Percentiles rank a stretch among this genome's conserved stretches.
These are phyloP conservation scores for Sugiyamaella americana DNA, from an alignment of 805 yeast species.

Conservation along the genomic window DNA sequence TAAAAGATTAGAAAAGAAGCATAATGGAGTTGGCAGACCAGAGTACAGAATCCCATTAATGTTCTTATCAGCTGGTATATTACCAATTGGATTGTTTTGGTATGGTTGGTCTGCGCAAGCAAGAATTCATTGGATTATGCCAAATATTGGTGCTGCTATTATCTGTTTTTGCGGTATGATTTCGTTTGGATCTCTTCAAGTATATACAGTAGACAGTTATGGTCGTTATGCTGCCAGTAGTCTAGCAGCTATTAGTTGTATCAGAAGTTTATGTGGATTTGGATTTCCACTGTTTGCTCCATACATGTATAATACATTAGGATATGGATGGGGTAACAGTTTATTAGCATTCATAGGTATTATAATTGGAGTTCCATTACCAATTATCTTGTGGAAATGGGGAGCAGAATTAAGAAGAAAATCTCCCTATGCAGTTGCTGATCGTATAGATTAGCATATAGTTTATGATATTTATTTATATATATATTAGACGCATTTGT, in stretches of 20 bases:
- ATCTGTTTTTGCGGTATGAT: slow-evolving; percentile 53
- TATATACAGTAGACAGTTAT: slow-evolving; percentile 64
- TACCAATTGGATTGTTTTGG: slow-evolving; percentile 60
- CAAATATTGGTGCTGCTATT: slow-evolving; percentile 53
- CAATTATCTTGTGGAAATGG: slow-evolving; percentile 46
- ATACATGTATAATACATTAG: slow-evolving; percentile 47
- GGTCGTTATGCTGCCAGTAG: slow-evolving; percentile 62
- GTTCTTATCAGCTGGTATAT: slow-evolving; percentile 45
- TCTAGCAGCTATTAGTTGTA: slow-evolving; percentile 58
- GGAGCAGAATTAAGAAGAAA: slow-evolving; percentile 51
- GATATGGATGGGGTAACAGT: slow-evolving; percentile 67
- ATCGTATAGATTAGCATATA: not conserved
- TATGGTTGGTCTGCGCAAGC: slow-evolving; percentile 67
- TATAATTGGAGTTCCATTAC: slow-evolving; percentile 54
- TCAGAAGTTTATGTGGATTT: slow-evolving; percentile 62
- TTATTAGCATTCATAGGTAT: slow-evolving; percentile 52
- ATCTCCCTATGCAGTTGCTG: slow-evolving; percentile 32
- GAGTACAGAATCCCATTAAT: slow-evolving; percentile 54
- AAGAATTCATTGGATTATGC: slow-evolving; percentile 55
- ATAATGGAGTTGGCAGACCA: slow-evolving; percentile 51
- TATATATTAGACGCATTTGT: too few relatives aligned
- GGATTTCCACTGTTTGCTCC: slow-evolving; percentile 62
- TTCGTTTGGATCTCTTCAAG: slow-evolving; percentile 56
- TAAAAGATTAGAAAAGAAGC: slow-evolving; percentile 35
- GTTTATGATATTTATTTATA: too few relatives aligned